Conservation (phyloP, 1,139 yeast genomes). For the Protomyces pachydermus region DNA sequence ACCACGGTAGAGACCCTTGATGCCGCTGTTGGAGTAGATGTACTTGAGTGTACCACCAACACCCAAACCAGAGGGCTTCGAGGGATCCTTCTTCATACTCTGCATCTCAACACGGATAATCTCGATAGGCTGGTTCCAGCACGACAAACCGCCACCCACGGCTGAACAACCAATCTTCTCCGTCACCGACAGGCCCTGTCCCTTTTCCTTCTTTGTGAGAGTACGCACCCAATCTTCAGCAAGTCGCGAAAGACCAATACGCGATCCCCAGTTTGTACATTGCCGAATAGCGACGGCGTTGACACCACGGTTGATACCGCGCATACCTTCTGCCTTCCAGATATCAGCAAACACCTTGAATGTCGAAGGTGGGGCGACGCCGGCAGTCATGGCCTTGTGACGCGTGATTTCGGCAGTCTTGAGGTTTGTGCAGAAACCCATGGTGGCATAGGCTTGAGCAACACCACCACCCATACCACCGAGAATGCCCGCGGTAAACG, state of each 20-base stretch:
- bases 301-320: constrained; percentile 95
- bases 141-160: constrained; percentile 93
- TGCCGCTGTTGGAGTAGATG: constrained; percentile 74
- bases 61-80: constrained; percentile 85
- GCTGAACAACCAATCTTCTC: constrained; percentile 86
- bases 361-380: constrained; percentile 66
- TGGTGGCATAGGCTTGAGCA: constrained; percentile 90
- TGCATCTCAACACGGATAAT: constrained; percentile 92
- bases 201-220: constrained; percentile 55
- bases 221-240: constrained; percentile 80
- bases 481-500: constrained; percentile 80
- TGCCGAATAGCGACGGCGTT: constrained; percentile 99
- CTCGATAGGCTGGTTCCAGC: constrained; percentile 99
- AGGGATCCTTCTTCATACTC: constrained; percentile 84
- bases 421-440: constrained; percentile 92
- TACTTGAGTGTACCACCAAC: constrained; percentile 76
- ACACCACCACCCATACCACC: constrained; percentile 88
- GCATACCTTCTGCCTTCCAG: constrained; percentile 75
- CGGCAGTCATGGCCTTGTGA: constrained; percentile 69
- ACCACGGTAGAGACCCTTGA: constrained; percentile 90
- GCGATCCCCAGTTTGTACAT: constrained; percentile 98
- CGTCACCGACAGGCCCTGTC: constrained; percentile 59
- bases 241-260: constrained; percentile 86
- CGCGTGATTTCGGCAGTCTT: constrained; percentile 97
- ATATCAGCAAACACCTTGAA: constrained; percentile 83